Conservation (phyloP, 176 grass and related monocot genomes). For the Pontederia crassipes region DNA sequence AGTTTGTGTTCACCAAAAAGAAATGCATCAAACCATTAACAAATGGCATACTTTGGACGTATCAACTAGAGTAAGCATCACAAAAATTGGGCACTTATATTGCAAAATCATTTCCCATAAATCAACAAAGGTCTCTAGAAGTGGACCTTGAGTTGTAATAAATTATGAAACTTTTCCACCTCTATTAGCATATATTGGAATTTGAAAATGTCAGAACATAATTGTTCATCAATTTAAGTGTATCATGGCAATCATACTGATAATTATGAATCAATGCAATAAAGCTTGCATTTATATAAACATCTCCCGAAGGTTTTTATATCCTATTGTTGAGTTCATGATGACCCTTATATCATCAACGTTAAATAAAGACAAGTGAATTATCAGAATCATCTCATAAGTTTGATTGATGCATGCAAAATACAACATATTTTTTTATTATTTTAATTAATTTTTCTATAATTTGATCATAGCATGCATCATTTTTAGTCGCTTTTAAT, state of each 20-base stretch:
- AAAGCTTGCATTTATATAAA: conserved; percentile 87
- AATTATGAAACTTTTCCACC: conserved; percentile 29
- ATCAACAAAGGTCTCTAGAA: conserved; percentile 57
- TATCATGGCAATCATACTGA: background rate
- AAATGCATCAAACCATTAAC: background rate
- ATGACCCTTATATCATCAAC: conserved; percentile 49
- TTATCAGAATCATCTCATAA: conserved; percentile 12
- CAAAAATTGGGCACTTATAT: conserved; percentile 63
- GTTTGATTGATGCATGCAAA: no score
- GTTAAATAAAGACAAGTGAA: conserved; percentile 8
- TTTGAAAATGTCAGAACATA: background rate
- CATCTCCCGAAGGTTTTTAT: conserved; percentile 20
- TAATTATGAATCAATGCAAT: conserved; percentile 34
- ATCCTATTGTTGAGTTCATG: conserved; percentile 21
- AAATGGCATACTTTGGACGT: conserved; percentile 35
- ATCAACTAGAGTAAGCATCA: conserved; percentile 84
- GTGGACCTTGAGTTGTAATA: conserved; percentile 87
- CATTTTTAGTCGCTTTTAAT: no score
- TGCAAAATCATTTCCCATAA: conserved; percentile 97
- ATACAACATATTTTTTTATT: no score
- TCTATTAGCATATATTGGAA: conserved; percentile 17
- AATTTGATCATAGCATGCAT: no score
- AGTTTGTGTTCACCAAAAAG: background rate
- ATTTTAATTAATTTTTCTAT: no score
- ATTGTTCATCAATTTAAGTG: background rate